Base-by-base conservation (phyloP, 2,329 filamentous ascomycete genomes). In the Alternaria conjuncta region DNA sequence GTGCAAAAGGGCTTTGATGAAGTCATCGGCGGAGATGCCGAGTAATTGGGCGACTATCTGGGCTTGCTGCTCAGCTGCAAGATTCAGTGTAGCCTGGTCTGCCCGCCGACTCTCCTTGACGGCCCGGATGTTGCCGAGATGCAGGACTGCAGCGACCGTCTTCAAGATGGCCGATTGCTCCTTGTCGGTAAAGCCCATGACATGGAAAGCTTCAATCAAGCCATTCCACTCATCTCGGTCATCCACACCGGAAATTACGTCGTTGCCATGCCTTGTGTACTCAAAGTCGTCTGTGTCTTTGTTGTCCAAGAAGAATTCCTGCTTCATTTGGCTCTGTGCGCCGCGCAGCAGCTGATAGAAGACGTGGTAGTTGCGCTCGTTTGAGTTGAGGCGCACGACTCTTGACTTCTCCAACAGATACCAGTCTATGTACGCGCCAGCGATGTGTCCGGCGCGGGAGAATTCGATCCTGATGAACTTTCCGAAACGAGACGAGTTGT, bases 401-500 rank as follows among this genome's bases (percentile, higher is more conserved):
- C 96, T 89, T n/a, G 96, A 99, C 81, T 99, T 99, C 77, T 99
- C 96, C 13, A 99, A 84, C 1, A 99, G 86, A 80, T 98, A 99
- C 96, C 96, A 99, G 79, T 99, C 94, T 69, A 99, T 98, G 82
- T 94, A 97, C 21, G 96, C 96, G 36, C 96, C 96, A 5, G 92
- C 92, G 69, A 99, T 99, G 58, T 96, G 92, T 26, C 96, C 96
- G 36, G 88, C 88, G 23, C 92, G 87, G 32, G 89, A 93, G 81
- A 99, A 97, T 77, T 97, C 94, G 75, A 99, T 99, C 54, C 96
- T 88, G 77, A 99, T 99, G 75, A 99, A 99, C 80, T 99, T 99
- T 77, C 96, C 96, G 75, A 99, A 99, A 68, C 96, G 90, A 6
- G 96, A 99, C 0, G 96, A 99, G 78, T 99, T 99, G 83, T 99